Conservation (phyloP, 208 protist species). For the Crithidia expoeki region DNA sequence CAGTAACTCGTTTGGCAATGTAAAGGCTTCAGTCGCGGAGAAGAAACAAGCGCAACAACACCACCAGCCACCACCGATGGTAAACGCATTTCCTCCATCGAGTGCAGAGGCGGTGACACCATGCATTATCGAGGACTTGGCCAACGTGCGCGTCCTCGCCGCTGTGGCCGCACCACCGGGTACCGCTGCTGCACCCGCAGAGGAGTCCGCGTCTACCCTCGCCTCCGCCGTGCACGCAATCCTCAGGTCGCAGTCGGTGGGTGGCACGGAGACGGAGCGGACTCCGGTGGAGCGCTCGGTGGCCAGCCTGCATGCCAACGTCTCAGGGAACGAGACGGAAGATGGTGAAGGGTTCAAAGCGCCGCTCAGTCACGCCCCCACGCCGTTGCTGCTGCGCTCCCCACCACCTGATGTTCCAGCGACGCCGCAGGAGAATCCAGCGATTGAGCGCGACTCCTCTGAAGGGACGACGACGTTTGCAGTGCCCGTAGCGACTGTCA, state of each 20-base stretch:
- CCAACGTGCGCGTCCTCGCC: background rate
- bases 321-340: background rate
- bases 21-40: no score
- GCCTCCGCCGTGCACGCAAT: background rate
- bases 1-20: no score
- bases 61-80: no score
- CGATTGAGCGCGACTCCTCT: no score
- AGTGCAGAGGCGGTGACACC: background rate
- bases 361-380: constrained; percentile 28
- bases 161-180: background rate
- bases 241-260: constrained; percentile 6
- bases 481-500: background rate
- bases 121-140: background rate
- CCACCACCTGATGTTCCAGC: no score
- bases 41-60: no score
- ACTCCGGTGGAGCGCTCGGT: constrained; percentile 16
- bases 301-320: background rate
- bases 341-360: constrained; percentile 1
- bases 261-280: constrained; percentile 9
- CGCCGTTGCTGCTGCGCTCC: background rate
- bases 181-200: no score
- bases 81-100: background rate
- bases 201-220: no score
- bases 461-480: no score
- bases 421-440: no score